A percentile compares a stretch with the other conserved stretches of the same genome.
These are phyloP conservation scores for Penicillium vulpinum DNA, from an alignment of 2,329 filamentous ascomycete genomes.

Conservation along the genomic window DNA sequence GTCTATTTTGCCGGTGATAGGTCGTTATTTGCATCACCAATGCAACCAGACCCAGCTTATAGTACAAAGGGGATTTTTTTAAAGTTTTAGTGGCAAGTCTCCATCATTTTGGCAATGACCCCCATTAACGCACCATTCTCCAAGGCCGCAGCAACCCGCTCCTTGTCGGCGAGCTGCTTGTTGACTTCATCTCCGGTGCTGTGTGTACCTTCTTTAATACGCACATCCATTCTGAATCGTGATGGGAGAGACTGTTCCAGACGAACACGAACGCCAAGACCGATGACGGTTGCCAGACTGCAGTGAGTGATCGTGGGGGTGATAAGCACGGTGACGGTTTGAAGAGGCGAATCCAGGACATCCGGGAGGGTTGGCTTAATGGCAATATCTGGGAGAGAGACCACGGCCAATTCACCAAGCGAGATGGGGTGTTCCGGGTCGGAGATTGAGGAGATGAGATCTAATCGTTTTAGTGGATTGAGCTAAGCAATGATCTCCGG, in stretches of 20 bases:
- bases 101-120: conserved; percentile 90
- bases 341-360: conserved; percentile 59
- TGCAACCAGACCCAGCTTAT: neutral
- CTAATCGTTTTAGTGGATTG: conserved; percentile 46
- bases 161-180: conserved; percentile 95
- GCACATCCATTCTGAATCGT: conserved; percentile 86
- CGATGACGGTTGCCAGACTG: conserved; percentile 93
- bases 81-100: conserved; percentile 68
- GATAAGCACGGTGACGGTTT: conserved; percentile 80
- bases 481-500: neutral
- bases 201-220: conserved; percentile 95
- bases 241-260: conserved; percentile 89
- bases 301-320: conserved; percentile 98
- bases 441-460: conserved; percentile 90
- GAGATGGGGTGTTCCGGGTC: conserved; percentile 96
- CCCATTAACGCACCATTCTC: conserved; percentile 90
- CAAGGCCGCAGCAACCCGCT: conserved; percentile 88
- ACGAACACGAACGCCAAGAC: conserved; percentile 85
- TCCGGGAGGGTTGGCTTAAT: conserved; percentile 68
- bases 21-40: neutral
- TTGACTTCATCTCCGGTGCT: conserved; percentile 93
- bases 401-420: conserved; percentile 87
- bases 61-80: neutral
- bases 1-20: neutral
- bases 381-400: conserved; percentile 91